Percentiles rank a stretch among this genome's conserved stretches.
phyloP scores from a whole-genome alignment of 2,329 filamentous ascomycete species.

The Paraphoma chrysanthemicola region DNA sequence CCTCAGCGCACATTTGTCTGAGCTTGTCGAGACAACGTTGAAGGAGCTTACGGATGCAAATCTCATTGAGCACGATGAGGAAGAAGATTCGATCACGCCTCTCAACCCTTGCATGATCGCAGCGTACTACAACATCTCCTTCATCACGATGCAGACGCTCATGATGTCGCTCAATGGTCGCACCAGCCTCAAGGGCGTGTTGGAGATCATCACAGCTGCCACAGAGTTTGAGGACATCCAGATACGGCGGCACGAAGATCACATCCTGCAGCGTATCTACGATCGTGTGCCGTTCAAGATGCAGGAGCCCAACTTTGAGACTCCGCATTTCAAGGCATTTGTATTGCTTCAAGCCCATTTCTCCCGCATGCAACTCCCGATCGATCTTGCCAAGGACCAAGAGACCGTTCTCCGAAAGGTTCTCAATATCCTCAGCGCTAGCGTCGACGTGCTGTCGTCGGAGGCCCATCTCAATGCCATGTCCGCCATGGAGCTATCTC shows the following conservation, averaged over 20 bases:
- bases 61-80: constrained; percentile 94
- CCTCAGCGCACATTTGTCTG: constrained; percentile 91
- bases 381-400: constrained; percentile 95
- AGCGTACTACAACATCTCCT: constrained; percentile 99
- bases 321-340: constrained; percentile 98
- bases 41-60: constrained; percentile 91
- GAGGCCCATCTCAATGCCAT: constrained; percentile 97
- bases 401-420: constrained; percentile 85
- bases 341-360: constrained; percentile 98
- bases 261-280: constrained; percentile 87
- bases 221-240: constrained; percentile 96
- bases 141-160: constrained; percentile 99
- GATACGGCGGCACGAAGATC: constrained; percentile 90
- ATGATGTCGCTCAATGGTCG: constrained; percentile 84
- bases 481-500: constrained; percentile 98
- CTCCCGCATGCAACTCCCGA: constrained; percentile 93
- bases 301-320: constrained; percentile 82
- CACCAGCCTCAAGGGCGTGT: constrained; percentile 94
- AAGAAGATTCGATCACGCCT: constrained; percentile 81
- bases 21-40: constrained; percentile 90
- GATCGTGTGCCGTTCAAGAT: constrained; percentile 96
- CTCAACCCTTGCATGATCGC: constrained; percentile 98
- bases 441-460: constrained; percentile 92
- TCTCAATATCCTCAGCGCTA: constrained; percentile 85
- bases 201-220: constrained; percentile 96